Conservation (phyloP, 176 grass and related monocot species). For the Raddia guianensis region DNA sequence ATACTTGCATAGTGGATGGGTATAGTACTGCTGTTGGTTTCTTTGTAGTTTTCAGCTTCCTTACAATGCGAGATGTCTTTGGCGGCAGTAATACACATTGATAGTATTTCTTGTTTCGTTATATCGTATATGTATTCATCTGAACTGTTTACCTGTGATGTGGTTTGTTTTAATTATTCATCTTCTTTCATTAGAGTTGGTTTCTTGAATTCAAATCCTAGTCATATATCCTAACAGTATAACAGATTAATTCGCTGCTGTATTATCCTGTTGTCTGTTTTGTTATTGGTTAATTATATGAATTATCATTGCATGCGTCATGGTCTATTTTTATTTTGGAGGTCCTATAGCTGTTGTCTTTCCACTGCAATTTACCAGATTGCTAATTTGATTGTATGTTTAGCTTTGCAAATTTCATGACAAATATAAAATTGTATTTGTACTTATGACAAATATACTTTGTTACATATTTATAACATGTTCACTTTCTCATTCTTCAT, state of each 20-base stretch:
- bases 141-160: not conserved
- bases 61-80: not conserved
- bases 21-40: not conserved
- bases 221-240: slow-evolving; percentile 10
- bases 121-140: not conserved
- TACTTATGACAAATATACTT: too few species aligned
- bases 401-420: slow-evolving; percentile 7
- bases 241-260: slow-evolving; percentile 19
- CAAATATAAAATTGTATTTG: slow-evolving; percentile 4
- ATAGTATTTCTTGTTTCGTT: not conserved
- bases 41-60: not conserved
- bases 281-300: slow-evolving; percentile 13
- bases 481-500: not conserved
- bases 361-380: slow-evolving; percentile 16
- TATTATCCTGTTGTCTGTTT: slow-evolving; percentile 31
- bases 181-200: slow-evolving; percentile 20
- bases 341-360: not conserved
- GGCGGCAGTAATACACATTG: not conserved
- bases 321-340: slow-evolving; percentile 10
- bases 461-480: slow-evolving; percentile 6
- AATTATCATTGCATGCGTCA: slow-evolving; percentile 20
- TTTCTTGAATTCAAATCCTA: not conserved
- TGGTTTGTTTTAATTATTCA: slow-evolving; percentile 6
- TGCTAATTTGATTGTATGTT: not conserved
- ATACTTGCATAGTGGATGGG: not conserved